phyloP scores from a whole-genome alignment of 116 monocot species.

The Posidonia oceanica region DNA sequence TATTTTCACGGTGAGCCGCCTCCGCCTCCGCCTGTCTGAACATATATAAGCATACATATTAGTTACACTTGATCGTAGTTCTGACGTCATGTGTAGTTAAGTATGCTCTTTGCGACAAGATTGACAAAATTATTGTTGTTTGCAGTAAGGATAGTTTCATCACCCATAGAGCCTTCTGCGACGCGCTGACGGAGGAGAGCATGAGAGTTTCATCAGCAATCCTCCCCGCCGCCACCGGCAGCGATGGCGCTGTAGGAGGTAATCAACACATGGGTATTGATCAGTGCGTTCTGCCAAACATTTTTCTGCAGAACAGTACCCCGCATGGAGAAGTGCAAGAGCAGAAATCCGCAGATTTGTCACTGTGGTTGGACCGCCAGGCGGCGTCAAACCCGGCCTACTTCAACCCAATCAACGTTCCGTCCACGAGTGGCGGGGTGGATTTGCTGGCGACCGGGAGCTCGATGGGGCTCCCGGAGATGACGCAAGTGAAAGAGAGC shows the following conservation, averaged over 20 bases:
- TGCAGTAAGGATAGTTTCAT: conserved; percentile 26
- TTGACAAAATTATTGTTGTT: not conserved
- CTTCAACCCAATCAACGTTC: not conserved
- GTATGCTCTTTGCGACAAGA: too few relatives aligned
- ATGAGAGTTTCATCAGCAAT: conserved; percentile 6
- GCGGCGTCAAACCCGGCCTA: not conserved
- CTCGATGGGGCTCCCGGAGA: conserved; percentile 2
- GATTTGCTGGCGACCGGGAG: not conserved
- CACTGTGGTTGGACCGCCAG: conserved; percentile 14
- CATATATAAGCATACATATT: too few relatives aligned
- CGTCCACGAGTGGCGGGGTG: not conserved
- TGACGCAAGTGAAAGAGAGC: conserved; percentile 6
- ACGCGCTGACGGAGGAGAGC: conserved; percentile 22
- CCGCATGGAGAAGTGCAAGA: not conserved
- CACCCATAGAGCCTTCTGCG: conserved; percentile 27
- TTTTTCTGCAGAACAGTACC: not conserved
- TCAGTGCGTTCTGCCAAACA: not conserved
- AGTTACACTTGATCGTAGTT: too few relatives aligned
- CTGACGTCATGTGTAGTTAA: too few relatives aligned
- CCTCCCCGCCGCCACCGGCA: not conserved
- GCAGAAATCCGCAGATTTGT: conserved; percentile 2
- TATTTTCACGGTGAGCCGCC: conserved; percentile 49
- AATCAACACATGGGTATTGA: not conserved
- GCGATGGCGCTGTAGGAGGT: not conserved
- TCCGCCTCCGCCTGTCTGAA: not conserved